These are phyloP conservation scores for Symbiodinium pilosum DNA, from an alignment of 73 alveolate genomes.

Conservation along the genomic window DNA sequence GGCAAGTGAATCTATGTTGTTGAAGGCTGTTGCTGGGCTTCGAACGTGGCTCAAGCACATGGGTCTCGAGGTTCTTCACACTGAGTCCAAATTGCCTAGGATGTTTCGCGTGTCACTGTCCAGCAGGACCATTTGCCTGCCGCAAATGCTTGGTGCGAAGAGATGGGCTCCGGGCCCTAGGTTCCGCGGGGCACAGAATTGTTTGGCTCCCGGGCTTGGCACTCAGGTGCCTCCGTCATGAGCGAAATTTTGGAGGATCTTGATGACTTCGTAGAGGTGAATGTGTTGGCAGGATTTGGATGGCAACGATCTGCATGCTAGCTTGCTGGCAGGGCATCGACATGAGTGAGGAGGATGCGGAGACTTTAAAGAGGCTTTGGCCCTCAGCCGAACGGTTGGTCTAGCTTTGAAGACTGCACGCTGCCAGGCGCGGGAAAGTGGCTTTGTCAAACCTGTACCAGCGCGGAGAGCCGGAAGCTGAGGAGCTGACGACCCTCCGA, in stretches of 20 bases:
- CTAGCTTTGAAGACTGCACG: too few species aligned
- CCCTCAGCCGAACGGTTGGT: too few species aligned
- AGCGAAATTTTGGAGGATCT: constrained; percentile 61
- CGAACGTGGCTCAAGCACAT: constrained; percentile 27
- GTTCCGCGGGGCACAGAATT: neutral
- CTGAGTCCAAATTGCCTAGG: too few species aligned
- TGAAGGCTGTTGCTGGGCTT: constrained; percentile 73
- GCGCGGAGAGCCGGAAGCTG: constrained; percentile 71
- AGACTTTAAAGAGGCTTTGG: constrained; percentile 11
- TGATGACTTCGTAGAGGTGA: constrained; percentile 82
- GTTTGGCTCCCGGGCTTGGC: neutral
- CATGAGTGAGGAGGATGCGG: constrained; percentile 14
- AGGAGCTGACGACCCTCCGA: neutral
- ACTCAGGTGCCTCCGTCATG: constrained; percentile 73
- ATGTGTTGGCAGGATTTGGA: neutral
- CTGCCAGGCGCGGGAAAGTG: constrained; percentile 87
- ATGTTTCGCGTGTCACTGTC: too few species aligned
- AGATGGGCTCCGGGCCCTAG: constrained; percentile 38
- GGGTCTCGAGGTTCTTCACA: constrained; percentile 69
- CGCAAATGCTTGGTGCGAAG: constrained; percentile 80
- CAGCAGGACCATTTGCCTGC: constrained; percentile 54
- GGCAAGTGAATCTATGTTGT: neutral
- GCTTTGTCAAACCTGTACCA: constrained; percentile 59
- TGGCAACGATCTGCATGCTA: neutral
- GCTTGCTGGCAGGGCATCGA: constrained; percentile 12